Conservation (phyloP, 2,329 filamentous ascomycete species). For the Ascochyta fabae region DNA sequence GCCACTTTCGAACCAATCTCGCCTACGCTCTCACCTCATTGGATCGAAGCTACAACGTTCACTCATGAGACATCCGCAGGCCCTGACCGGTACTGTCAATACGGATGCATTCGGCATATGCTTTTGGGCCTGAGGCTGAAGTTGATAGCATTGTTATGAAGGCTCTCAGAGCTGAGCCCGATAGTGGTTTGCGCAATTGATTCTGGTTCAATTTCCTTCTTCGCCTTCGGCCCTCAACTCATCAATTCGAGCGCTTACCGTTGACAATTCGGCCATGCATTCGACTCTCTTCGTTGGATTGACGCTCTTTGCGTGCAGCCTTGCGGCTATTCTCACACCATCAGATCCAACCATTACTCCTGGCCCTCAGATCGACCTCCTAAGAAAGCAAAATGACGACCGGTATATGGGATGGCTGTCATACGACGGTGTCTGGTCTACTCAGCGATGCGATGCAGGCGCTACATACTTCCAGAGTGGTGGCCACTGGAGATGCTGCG, state of each 20-base stretch:
- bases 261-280: neutral
- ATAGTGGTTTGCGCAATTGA: neutral
- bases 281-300: constrained; percentile 13
- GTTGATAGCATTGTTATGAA: constrained; percentile 16
- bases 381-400: constrained; percentile 33
- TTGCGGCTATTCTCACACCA: constrained; percentile 21
- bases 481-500: constrained; percentile 32
- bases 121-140: constrained; percentile 8
- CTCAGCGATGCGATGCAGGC: constrained; percentile 24
- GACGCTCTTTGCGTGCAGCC: constrained; percentile 24
- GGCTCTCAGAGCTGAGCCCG: neutral
- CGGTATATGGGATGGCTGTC: constrained; percentile 36
- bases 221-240: too few species aligned
- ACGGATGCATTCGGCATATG: constrained; percentile 5
- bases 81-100: constrained; percentile 21
- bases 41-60: constrained; percentile 9
- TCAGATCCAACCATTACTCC: constrained; percentile 36
- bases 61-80: constrained; percentile 11
- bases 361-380: constrained; percentile 30
- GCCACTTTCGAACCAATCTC: constrained; percentile 12
- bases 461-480: constrained; percentile 29
- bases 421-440: constrained; percentile 20
- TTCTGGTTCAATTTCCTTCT: neutral
- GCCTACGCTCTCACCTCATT: constrained; percentile 20
- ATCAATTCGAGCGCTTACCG: neutral